These are phyloP conservation scores for Plasmodium yoelii DNA, from an alignment of 169 alveolate genomes.

Conservation along the genomic window DNA sequence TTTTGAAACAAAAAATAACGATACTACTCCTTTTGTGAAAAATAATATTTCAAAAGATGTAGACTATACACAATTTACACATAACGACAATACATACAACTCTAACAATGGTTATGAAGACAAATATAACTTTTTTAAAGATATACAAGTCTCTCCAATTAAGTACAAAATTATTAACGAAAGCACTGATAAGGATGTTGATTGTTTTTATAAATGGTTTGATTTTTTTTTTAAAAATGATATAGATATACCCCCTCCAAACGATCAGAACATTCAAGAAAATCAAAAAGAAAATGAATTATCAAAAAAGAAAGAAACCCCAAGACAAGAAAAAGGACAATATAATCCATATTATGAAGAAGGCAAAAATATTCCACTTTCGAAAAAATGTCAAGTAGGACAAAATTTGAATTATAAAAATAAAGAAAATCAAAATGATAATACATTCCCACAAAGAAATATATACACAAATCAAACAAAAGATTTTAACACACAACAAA, in stretches of 20 bases:
- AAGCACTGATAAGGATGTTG: slow-evolving; percentile 13
- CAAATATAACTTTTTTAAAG: slow-evolving; percentile 18
- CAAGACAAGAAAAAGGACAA: no score
- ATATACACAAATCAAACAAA: no score
- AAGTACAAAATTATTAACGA: slow-evolving; percentile 60
- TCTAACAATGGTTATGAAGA: neutral
- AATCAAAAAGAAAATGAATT: neutral
- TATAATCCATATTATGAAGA: no score
- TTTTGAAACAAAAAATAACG: neutral
- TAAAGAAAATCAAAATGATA: no score
- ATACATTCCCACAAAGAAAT: no score
- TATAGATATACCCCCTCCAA: neutral
- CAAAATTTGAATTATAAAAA: no score
- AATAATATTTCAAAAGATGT: no score
- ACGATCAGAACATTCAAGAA: no score
- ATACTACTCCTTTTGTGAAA: neutral
- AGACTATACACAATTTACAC: neutral
- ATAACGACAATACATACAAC: neutral
- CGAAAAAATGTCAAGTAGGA: no score
- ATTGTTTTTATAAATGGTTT: slow-evolving; percentile 68
- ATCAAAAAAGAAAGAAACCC: neutral
- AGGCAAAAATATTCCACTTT: no score
- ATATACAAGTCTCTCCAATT: slow-evolving; percentile 60
- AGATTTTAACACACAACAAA: no score
- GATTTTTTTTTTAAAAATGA: slow-evolving; percentile 45